phyloP scores from a whole-genome alignment of 164 flowering plant species.

The Magnolia officinalis region DNA sequence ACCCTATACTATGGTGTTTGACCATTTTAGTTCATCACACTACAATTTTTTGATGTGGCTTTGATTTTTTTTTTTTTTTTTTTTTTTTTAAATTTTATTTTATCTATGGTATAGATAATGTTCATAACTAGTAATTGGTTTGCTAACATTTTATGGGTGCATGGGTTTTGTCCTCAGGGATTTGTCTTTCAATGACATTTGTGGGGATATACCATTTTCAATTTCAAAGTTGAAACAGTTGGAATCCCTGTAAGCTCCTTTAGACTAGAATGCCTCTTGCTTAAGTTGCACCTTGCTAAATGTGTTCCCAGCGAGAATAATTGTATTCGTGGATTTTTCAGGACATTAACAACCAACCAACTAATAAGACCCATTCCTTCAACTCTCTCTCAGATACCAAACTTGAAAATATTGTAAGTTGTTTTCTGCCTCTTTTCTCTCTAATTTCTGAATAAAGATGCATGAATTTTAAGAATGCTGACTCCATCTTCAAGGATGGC shows the following conservation, averaged over 20 bases:
- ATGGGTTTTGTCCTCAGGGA: constrained; percentile 38
- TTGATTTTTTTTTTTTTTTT: no score
- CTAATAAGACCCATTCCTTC: constrained; percentile 92
- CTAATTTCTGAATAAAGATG: background rate
- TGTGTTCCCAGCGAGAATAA: background rate
- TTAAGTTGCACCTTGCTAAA: background rate
- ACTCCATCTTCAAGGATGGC: constrained; percentile 67
- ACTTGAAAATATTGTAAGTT: constrained; percentile 79
- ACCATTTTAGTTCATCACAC: background rate
- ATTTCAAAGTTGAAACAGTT: constrained; percentile 79
- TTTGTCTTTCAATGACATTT: constrained; percentile 62
- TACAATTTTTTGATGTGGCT: background rate
- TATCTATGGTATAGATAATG: background rate
- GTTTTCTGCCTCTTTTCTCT: background rate
- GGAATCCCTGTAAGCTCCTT: constrained; percentile 53
- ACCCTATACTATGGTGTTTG: background rate
- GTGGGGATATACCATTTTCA: constrained; percentile 85
- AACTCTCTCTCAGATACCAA: constrained; percentile 93
- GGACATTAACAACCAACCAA: constrained; percentile 71
- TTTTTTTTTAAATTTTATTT: background rate
- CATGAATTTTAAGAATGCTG: background rate
- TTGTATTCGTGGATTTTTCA: constrained; percentile 11
- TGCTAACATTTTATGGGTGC: no score
- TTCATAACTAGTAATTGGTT: background rate
- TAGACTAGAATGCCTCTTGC: background rate